Base-by-base conservation (phyloP, 2,329 filamentous ascomycete genomes). In the Dryadomyces quercivorus region DNA sequence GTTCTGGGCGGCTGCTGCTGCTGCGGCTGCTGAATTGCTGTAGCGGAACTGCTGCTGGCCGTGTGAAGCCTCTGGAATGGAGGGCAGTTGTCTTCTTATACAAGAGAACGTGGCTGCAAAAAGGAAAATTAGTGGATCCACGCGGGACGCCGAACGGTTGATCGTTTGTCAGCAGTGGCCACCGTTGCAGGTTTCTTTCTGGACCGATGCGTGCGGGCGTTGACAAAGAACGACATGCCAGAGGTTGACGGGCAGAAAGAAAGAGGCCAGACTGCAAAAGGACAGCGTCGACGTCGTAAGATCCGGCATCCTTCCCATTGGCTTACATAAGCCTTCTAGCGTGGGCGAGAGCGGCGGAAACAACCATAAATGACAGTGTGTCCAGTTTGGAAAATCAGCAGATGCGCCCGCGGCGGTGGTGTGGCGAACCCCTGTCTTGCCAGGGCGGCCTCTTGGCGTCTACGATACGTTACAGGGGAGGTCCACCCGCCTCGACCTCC, bases 361-460 rank as follows among this genome's bases (percentile, higher is more conserved):
- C 34, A 40, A 5, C 22, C 21, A 42, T 16, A 26, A 34, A 44
- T 16, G 47, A 22, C 40, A 31, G 40, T 36, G 50, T 52, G 50
- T 52, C 38, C 50, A 45, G n/a, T 38, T 36, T 21, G 26, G 26
- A 21, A 46, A 44, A 52, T 52, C 50, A 52, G 50, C 40, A 45
- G 50, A 52, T 45, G 26, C n/a, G n/a, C 40, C 22, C 45, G n/a
- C 42, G 50, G 48, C 22, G 22, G 26, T 22, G 34, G 36, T 26
- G 34, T 31, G 16, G 38, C 38, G 12, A 42, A 31, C 38, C 38
- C 38, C 38, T 42, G 38, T n/a, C 12, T 42, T 15, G 38, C 26
- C 26, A 31, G 26, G 26, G 26, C 26, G 26, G 26, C 26, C 26
- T 31, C 26, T 31, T 31, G 26, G 26, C 26, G 26, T 31, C 26